phyloP scores from a whole-genome alignment of 805 yeast genomes.

The Torulaspora maleeae region DNA sequence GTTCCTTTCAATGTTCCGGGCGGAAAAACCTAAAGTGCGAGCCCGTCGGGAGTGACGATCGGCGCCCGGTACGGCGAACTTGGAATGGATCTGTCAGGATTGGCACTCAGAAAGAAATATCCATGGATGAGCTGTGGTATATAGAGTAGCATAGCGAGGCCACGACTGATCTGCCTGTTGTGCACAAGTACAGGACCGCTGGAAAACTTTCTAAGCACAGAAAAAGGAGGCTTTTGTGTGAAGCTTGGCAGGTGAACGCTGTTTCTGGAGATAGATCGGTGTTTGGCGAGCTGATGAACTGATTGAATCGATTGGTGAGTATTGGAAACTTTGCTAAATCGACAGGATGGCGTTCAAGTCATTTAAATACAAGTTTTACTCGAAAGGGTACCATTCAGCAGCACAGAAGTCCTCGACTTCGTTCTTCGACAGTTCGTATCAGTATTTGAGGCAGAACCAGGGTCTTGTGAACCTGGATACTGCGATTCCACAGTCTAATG shows the following conservation, averaged over 20 bases:
- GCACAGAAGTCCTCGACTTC: constrained; percentile 34
- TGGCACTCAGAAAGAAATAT: not conserved
- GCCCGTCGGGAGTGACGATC: not conserved
- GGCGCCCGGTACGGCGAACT: not conserved
- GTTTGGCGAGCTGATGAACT: not conserved
- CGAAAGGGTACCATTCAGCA: constrained; percentile 39
- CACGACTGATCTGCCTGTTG: no score
- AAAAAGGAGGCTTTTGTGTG: not conserved
- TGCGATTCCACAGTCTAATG: constrained; percentile 18
- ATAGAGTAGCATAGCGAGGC: not conserved
- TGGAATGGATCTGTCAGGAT: not conserved
- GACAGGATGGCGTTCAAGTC: constrained; percentile 39
- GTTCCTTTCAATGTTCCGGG: not conserved
- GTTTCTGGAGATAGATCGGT: not conserved
- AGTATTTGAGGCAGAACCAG: constrained; percentile 37
- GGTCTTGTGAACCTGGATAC: constrained; percentile 31
- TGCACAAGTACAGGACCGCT: no score
- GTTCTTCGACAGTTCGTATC: constrained; percentile 41
- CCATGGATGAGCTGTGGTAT: not conserved
- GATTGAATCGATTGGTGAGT: not conserved
- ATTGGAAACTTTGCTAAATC: not conserved
- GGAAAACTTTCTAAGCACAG: not conserved
- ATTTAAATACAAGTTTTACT: constrained; percentile 38
- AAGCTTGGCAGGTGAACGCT: not conserved
- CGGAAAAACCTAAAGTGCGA: not conserved